These are phyloP conservation scores for Shiraia sp. DNA, from an alignment of 2,329 filamentous ascomycete genomes.

Conservation along the genomic window DNA sequence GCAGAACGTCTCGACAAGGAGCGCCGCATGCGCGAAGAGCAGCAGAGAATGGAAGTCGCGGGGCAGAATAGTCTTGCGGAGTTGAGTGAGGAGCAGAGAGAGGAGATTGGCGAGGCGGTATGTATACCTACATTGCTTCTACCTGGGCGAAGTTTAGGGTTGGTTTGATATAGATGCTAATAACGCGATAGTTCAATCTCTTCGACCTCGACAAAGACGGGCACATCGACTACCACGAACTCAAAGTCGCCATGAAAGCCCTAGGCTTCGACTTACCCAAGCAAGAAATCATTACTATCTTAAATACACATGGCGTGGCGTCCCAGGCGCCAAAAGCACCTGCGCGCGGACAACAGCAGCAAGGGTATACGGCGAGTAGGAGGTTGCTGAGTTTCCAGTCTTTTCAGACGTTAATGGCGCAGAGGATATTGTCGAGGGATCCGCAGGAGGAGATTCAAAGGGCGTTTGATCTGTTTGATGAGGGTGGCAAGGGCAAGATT, in stretches of 20 bases:
- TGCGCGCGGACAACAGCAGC: conserved; percentile 4
- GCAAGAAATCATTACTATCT: conserved; percentile 76
- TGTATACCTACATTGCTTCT: too few relatives aligned
- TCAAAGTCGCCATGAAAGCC: conserved; percentile 93
- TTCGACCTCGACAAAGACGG: conserved; percentile 97
- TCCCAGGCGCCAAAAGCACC: conserved; percentile 1
- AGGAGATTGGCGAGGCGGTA: conserved; percentile 85
- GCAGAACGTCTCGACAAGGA: conserved; percentile 47
- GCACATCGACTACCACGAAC: conserved; percentile 95
- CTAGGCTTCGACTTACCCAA: conserved; percentile 92
- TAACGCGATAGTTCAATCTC: conserved; percentile 74
- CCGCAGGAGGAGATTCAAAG: conserved; percentile 88
- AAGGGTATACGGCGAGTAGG: conserved; percentile 47
- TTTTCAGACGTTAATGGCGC: conserved; percentile 75
- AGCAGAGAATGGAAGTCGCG: conserved; percentile 49
- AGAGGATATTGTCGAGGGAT: conserved; percentile 79
- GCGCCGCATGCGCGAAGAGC: conserved; percentile 41
- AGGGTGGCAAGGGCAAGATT: conserved; percentile 88
- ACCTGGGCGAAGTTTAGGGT: too few relatives aligned
- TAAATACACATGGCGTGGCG: conserved; percentile 72
- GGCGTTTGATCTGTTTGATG: conserved; percentile 92
- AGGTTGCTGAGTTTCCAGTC: conserved; percentile 73
- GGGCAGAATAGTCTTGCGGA: conserved; percentile 55
- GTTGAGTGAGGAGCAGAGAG: conserved; percentile 84
- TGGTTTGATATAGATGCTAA: too few relatives aligned